phyloP scores from a whole-genome alignment of 306 rosid species.

The Ammopiptanthus mongolicus region DNA sequence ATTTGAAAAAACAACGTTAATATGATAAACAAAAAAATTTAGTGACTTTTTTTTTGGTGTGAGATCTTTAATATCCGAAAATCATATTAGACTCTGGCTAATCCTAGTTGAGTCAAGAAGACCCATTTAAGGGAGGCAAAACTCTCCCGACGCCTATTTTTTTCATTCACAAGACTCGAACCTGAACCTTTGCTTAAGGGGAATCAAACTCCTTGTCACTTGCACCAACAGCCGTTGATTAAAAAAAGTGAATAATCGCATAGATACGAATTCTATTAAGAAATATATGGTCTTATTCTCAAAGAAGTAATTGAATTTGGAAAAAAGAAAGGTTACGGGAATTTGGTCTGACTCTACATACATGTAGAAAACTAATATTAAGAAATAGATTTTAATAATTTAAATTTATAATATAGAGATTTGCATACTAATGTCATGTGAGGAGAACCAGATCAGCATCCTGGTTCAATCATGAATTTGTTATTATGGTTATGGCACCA shows the following conservation, averaged over 20 bases:
- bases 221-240: too few species aligned
- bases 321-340: background rate
- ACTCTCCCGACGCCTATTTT: too few species aligned
- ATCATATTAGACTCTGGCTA: too few species aligned
- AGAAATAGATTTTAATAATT: background rate
- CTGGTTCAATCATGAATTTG: conserved; percentile 14
- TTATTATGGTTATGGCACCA: conserved; percentile 17
- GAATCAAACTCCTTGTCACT: too few species aligned
- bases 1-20: background rate
- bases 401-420: background rate
- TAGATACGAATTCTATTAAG: background rate
- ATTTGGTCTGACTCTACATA: background rate
- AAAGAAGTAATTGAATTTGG: background rate
- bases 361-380: background rate
- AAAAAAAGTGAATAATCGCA: too few species aligned
- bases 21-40: too few species aligned
- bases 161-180: too few species aligned
- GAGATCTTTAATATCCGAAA: too few species aligned
- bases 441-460: conserved; percentile 21
- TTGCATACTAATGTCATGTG: conserved; percentile 4
- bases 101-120: too few species aligned
- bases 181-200: too few species aligned
- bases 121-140: too few species aligned
- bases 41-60: too few species aligned
- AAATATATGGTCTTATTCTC: background rate